Base-by-base conservation (phyloP, 805 yeast genomes). In the Candida oleophila region DNA sequence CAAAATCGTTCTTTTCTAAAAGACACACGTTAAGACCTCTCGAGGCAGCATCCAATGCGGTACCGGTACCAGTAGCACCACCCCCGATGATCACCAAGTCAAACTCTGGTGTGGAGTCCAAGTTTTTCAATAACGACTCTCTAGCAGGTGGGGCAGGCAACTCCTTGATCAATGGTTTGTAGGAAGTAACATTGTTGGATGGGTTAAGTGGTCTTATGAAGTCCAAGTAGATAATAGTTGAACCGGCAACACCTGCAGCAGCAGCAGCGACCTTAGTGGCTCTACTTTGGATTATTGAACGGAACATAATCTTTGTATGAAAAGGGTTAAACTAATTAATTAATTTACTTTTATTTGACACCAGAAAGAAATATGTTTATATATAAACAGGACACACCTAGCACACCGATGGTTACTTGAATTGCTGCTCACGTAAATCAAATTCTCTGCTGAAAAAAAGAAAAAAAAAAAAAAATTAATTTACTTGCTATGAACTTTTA, bases 11-110 rank as follows among this genome's bases (percentile, higher is more conserved):
- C 62, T 85, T 85, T 68, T 91, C 98, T 49, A 91, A 78, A 48
- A 91, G 66, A 43, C 95, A 87, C 38, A 89, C 96, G 60, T 89
- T 87, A 55, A 90, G 79, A 41, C 97, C 97, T 66, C 98, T 79
- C 38, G 95, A 80, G 22, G 85, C 80, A 33, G 97, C 97, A 68
- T 91, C 98, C 38, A 91, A 73, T 1, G 97, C 97, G 41, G 89
- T 81, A 49, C 97, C 98, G 3, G 96, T 74, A 52, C 98, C 98
- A 14, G 94, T 85, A 35, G 97, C 97, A 63, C 98, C 98, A 55
- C 97, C 97, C 50, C 98, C 98, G 55, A 92, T 83, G 55, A 91
- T 76, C 53, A 91, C 69, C n/a, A 91, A 78, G 63, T 92, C 97
- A 59, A 79, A 83, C 61, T 84, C 77, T 44, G 78, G 66, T 41